Evolutionary conservation across 768 basidiomycete species (phyloP).

Genomic region (Galerina marginata): DNA sequence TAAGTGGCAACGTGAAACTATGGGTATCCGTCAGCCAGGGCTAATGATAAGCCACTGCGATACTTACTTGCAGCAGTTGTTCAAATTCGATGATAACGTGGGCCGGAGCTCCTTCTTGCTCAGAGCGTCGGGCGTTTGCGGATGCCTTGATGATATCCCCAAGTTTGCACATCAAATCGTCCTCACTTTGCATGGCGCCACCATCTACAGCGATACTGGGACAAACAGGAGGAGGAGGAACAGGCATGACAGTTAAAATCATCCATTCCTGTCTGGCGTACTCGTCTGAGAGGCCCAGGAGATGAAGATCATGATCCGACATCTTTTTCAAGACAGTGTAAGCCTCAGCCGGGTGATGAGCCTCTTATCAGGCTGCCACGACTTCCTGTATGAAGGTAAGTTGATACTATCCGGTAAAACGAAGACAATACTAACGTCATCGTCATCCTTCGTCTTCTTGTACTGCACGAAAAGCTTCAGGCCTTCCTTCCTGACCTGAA

Average conservation of each 20-base stretch:
- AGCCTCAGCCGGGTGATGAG: constrained; percentile 84
- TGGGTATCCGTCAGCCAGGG: constrained; percentile 4
- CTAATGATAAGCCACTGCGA: neutral
- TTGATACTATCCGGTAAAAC: constrained; percentile 1
- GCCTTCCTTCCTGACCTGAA: constrained; percentile 88
- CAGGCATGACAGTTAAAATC: constrained; percentile 97
- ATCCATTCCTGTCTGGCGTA: constrained; percentile 99
- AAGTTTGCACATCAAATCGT: constrained; percentile 98
- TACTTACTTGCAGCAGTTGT: constrained; percentile 88
- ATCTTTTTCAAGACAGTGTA: constrained; percentile 97
- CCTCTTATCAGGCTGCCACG: constrained; percentile 81
- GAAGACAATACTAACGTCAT: constrained; percentile 69
- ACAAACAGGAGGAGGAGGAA: constrained; percentile 96
- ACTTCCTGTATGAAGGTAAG: constrained; percentile 58
- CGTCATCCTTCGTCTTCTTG: constrained; percentile 93
- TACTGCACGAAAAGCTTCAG: constrained; percentile 94
- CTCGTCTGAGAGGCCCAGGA: constrained; percentile 92
- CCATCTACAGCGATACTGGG: constrained; percentile 98
- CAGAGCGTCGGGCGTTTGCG: constrained; percentile 87
- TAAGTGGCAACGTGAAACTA: constrained; percentile 99
- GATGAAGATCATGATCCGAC: constrained; percentile 82
- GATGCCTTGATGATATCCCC: constrained; percentile 97
- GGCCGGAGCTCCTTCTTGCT: constrained; percentile 96
- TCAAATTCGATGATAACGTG: constrained; percentile 97
- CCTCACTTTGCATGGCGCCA: constrained; percentile 95